These are phyloP conservation scores for Plasmodium fragile DNA, from an alignment of 169 alveolate genomes.

Conservation along the genomic window DNA sequence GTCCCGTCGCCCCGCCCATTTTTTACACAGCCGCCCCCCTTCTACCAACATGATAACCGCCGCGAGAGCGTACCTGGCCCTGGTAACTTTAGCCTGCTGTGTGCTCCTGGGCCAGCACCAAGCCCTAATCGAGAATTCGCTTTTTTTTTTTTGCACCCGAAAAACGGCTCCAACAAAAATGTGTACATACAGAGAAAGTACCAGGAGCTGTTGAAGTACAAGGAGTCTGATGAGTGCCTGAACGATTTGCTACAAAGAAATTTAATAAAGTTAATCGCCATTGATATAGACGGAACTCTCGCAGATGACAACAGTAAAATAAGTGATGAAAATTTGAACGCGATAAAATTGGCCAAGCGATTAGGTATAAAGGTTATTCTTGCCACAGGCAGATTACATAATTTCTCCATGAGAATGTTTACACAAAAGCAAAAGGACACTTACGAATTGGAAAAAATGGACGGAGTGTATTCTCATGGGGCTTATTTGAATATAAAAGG, in stretches of 20 bases:
- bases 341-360: slow-evolving; percentile 7
- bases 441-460: slow-evolving; percentile 13
- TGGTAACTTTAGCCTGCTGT: not conserved
- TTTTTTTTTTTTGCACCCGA: slow-evolving; percentile 75
- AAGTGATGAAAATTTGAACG: slow-evolving; percentile 28
- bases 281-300: slow-evolving; percentile 61
- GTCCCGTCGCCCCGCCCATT: not conserved
- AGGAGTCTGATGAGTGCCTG: slow-evolving; percentile 18
- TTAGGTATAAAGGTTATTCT: slow-evolving; percentile 48
- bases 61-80: not conserved
- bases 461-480: slow-evolving; percentile 54
- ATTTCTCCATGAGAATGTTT: slow-evolving; percentile 5
- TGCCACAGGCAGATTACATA: slow-evolving; percentile 27
- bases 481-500: slow-evolving; percentile 42
- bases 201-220: slow-evolving; percentile 6
- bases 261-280: slow-evolving; percentile 24
- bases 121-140: slow-evolving; percentile 46
- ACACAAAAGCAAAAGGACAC: slow-evolving; percentile 24
- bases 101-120: not conserved
- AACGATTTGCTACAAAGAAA: slow-evolving; percentile 26
- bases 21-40: not conserved
- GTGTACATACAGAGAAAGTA: slow-evolving; percentile 27
- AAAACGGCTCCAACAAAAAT: not conserved
- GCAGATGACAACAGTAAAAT: slow-evolving; percentile 17
- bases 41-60: slow-evolving; percentile 9